These are phyloP conservation scores for Neoboletus magnificus DNA, from an alignment of 768 basidiomycete species.

Conservation along the genomic window DNA sequence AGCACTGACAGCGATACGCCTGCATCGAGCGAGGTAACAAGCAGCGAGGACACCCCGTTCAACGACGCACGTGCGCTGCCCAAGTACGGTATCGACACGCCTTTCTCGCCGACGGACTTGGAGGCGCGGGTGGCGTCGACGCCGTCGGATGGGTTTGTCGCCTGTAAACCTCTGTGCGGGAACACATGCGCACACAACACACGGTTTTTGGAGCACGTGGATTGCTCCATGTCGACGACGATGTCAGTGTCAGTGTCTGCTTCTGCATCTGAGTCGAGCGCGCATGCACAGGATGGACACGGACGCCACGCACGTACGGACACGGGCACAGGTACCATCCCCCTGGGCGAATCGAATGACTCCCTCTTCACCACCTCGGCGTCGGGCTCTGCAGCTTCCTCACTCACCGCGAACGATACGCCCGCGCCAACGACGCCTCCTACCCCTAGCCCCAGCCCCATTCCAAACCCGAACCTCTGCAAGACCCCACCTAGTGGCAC, in stretches of 20 bases:
- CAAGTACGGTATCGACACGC: constrained; percentile 15
- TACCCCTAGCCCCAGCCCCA: constrained; percentile 17
- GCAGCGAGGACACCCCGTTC: constrained; percentile 16
- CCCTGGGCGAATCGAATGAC: constrained; percentile 26
- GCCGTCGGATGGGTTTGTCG: constrained; percentile 3
- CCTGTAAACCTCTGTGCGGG: neutral
- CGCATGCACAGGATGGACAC: neutral
- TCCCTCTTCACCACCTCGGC: constrained; percentile 28
- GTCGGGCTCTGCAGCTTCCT: constrained; percentile 15
- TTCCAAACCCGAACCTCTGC: neutral
- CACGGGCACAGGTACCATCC: constrained; percentile 3
- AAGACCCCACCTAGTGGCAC: neutral
- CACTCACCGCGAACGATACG: constrained; percentile 19
- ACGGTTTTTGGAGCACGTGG: constrained; percentile 25
- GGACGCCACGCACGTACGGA: neutral
- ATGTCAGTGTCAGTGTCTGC: constrained; percentile 6
- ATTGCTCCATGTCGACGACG: constrained; percentile 11
- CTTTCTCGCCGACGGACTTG: constrained; percentile 8
- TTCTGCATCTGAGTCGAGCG: constrained; percentile 8
- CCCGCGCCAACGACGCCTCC: constrained; percentile 27
- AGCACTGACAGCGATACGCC: constrained; percentile 8
- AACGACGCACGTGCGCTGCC: constrained; percentile 15
- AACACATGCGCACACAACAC: constrained; percentile 3
- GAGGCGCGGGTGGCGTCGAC: constrained; percentile 7
- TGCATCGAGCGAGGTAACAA: constrained; percentile 8